phyloP scores from a whole-genome alignment of 305 asterid genomes.

The Solanum hybrid region DNA sequence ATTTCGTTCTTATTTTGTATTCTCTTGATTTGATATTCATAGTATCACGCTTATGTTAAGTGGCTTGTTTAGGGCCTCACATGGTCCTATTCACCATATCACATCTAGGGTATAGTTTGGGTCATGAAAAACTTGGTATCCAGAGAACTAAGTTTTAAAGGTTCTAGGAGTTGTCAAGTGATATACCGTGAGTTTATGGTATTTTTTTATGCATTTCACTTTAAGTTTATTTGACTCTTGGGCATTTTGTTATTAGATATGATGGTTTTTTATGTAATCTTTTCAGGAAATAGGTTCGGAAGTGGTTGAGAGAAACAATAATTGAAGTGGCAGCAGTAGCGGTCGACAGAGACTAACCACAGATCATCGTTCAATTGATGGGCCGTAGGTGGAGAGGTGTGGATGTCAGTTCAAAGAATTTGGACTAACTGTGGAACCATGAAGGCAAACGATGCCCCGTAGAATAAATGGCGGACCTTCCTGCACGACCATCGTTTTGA shows the following conservation, averaged over 20 bases:
- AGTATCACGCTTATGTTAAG: not conserved
- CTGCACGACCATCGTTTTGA: too few species aligned
- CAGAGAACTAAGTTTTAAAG: not conserved
- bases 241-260: not conserved
- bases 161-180: not conserved
- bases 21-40: not conserved
- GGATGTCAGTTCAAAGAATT: too few species aligned
- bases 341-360: too few species aligned
- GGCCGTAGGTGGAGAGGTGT: too few species aligned
- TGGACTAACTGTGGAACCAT: too few species aligned
- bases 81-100: not conserved
- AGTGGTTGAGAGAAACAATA: too few species aligned
- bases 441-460: too few species aligned
- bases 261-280: not conserved
- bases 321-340: too few species aligned
- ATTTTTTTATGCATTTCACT: not conserved
- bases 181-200: not conserved
- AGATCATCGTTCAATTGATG: too few species aligned
- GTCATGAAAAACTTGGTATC: not conserved
- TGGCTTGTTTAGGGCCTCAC: not conserved
- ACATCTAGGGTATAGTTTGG: not conserved
- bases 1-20: too few species aligned
- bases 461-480: too few species aligned
- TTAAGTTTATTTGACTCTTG: not conserved
- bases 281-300: not conserved